Conservation (phyloP, 2,329 filamentous ascomycete genomes). For the Pseudocercospora fijiensis region DNA sequence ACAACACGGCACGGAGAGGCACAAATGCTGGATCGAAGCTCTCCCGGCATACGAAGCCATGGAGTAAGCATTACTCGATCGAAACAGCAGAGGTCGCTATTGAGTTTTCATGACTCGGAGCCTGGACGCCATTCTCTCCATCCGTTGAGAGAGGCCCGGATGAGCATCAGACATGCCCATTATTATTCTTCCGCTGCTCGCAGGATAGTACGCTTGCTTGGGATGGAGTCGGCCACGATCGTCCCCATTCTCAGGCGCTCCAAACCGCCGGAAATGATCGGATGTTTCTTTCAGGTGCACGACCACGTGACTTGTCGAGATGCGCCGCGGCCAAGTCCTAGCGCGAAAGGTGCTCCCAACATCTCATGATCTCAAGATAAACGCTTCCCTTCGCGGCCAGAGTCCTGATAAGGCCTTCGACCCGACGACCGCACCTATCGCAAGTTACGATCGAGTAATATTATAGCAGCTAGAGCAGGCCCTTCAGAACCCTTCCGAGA, state of each 20-base stretch:
- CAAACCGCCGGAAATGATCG: neutral
- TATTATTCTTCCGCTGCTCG: neutral
- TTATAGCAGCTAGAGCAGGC: slow-evolving; percentile 1
- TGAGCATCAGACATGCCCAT: neutral
- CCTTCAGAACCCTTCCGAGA: neutral
- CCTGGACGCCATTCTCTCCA: neutral
- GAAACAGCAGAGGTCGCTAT: slow-evolving; percentile 12
- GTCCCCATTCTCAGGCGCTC: neutral
- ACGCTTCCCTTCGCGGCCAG: neutral
- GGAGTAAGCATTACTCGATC: slow-evolving; percentile 29
- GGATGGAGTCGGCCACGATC: neutral
- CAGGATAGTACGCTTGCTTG: neutral
- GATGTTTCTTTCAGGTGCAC: neutral
- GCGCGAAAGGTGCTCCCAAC: neutral
- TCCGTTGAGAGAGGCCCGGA: neutral
- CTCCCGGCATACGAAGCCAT: slow-evolving; percentile 10
- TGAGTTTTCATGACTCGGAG: neutral
- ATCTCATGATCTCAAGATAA: neutral
- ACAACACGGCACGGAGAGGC: neutral
- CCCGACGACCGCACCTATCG: neutral
- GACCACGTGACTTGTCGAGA: neutral
- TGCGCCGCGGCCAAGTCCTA: neutral
- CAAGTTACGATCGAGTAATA: slow-evolving; percentile 28
- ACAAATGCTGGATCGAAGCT: neutral
- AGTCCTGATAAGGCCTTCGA: neutral